Evolutionary conservation across 192 early-diverging fungal species (phyloP).

Genomic region (Dissophora globulifera): DNA sequence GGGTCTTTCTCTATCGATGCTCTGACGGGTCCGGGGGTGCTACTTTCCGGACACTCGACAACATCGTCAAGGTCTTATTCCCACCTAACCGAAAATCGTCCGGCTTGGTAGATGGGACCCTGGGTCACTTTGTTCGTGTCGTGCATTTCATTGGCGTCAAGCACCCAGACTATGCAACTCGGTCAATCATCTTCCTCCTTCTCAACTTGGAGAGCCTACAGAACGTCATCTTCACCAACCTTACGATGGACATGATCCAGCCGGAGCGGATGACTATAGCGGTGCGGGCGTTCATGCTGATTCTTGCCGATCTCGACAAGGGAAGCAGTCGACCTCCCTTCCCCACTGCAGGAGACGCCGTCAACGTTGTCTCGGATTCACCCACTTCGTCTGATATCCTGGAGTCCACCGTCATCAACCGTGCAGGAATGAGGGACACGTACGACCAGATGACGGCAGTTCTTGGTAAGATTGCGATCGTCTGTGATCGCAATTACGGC

Average conservation of each 20-base stretch:
- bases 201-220: constrained; percentile 68
- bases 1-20: constrained; percentile 95
- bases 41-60: constrained; percentile 64
- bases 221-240: constrained; percentile 49
- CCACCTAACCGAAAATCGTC: constrained; percentile 66
- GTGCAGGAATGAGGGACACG: constrained; percentile 72
- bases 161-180: constrained; percentile 73
- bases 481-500: constrained; percentile 68
- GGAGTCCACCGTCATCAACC: constrained; percentile 59
- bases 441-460: constrained; percentile 76
- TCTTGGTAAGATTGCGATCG: constrained; percentile 66
- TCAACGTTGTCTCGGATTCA: constrained; percentile 36
- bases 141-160: constrained; percentile 72
- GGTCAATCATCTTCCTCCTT: constrained; percentile 71
- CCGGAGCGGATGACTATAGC: constrained; percentile 83
- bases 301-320: constrained; percentile 79
- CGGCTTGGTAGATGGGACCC: constrained; percentile 68
- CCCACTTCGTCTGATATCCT: constrained; percentile 56
- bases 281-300: constrained; percentile 74
- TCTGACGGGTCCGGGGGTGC: constrained; percentile 70
- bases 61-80: constrained; percentile 72
- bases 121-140: constrained; percentile 77
- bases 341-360: constrained; percentile 57
- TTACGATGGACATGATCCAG: constrained; percentile 60
- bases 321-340: constrained; percentile 57